Evolutionary conservation across 345 rosid genomes (phyloP), one percentile per base, ranked within the genome.

Genomic region (Eucalyptus regnans): DNA sequence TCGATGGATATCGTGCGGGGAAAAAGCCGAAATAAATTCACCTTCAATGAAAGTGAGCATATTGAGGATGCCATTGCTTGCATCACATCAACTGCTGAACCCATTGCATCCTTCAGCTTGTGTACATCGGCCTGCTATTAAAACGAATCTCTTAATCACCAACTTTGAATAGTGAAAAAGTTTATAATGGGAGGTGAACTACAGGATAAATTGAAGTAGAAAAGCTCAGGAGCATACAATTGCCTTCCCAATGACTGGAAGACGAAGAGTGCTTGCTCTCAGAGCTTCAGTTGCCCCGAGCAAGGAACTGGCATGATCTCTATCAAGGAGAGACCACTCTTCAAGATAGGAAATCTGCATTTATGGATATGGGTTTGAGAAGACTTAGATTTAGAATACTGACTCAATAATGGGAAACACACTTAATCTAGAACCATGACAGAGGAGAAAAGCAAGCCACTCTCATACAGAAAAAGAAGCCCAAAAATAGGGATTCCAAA

Each of bases 221-320:
- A 79, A 80, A 29, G 33, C 71, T 56, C 86, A 43, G 88, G 88
- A 85, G 91, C 96, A 62, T 92, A 92, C 99, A 88, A 90, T 88
- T 88, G 99, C 94, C 90, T 96, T 96, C 91, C 98, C 99, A 89
- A 93, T 93, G 51, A 96, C 87, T 50, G 98, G 99, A 92, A 97
- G 99, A 86, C 99, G 99, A 86, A 97, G 97, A 18, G 98, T 97
- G 90, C 99, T 97, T 91, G 99, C 99, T 92, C 92, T 95, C 91
- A 96, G 92, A 89, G 99, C 97, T 95, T 94, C 98, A 12, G 92
- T 97, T 91, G 99, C 98, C 91, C 96, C 97, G 31, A 91, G 90
- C 94, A 96, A 92, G 87, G 97, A 96, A 90, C 87, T 93, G 14
- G 90, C 93, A 90, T 98, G 98, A 90, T 94, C 97, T 91, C 93